Evolutionary conservation across 148 eudicot genomes (phyloP), one percentile per base, ranked within the genome.

Genomic region (Limonium bicolor): DNA sequence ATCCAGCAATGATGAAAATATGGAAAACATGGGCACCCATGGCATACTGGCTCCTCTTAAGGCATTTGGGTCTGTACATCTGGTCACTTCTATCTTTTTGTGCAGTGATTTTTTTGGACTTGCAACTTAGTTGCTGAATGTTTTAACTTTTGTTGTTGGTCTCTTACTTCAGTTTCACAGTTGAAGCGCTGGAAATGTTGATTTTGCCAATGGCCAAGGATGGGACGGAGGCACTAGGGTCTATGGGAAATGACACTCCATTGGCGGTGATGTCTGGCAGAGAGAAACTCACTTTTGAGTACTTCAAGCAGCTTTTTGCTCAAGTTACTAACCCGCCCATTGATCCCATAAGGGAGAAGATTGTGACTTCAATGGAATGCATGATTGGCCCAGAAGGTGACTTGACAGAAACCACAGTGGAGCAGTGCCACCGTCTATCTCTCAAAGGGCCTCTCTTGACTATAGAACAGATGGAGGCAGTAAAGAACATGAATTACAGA

Each of bases 321-420:
- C 99, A 92, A 66, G 99, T 92, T 18, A 85, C 99, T 16, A 92
- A 92, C 52, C 99, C 99, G 29, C 99, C 99, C 7, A 92, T 92
- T 22, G 99, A 92, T 64, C 99, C 99, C 49, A 92, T 92, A 13
- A 47, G 99, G 43, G 99, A 92, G 72, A 92, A 92, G 64, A 85
- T 92, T 27, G 99, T 92, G 54, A 92, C 99, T 27, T 92, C 99
- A 28, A 92, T 76, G 84, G 85, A 85, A 51, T 92, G 99, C 72
- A 92, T 92, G 99, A 70, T 92, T 37, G 99, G 99, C 51, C 95
- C 99, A 15, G 99, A 92, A 62, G 99, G 99, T 14, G 99, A 92
- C 68, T 94, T 92, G 21, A 92, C 95, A 7, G 99, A 92, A 68
- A 78, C 87, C 19, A 81, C 99, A 4, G 99, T 85, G 62, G 86